Base-by-base conservation (phyloP, 2,329 filamentous ascomycete genomes). In the Fusarium pseudograminearum region DNA sequence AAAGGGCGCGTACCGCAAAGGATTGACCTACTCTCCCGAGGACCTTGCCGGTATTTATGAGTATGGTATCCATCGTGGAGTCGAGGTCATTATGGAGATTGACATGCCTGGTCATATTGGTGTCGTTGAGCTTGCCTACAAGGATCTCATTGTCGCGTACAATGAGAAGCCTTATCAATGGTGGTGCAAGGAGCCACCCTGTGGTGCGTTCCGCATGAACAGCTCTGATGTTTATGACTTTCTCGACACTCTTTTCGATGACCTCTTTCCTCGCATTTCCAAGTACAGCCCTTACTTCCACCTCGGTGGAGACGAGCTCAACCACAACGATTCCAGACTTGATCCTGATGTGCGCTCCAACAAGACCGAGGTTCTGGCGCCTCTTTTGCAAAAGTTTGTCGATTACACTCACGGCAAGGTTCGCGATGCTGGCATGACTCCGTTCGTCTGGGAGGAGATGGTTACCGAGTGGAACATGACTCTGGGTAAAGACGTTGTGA, bases 381-480 rank as follows among this genome's bases (percentile, higher is more conserved):
- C 93, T 3, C 84, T 96, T 24, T 85, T 97, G 77, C 93, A 97
- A 77, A 87, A 85, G 60, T 93, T 97, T 76, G 83, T 97, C 67
- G 87, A 92, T 77, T 85, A 86, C 69, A 89, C 90, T 73, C 91
- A 94, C 78, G 83, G 80, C 31, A 87, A 89, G 46, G 83, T 96
- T 41, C 83, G 88, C 46, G 80, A 85, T 44, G 83, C 86, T 8
- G 90, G 90, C 7, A 80, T 97, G 53, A 87, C 85, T 7, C 93
- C 93, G 0, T 82, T 97, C 24, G 92, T 94, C 2, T 97, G 94
- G 94, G 93, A 97, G 78, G 94, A 97, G 79, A 93, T 96, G 85
- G 83, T 93, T 2, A 82, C 92, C 12, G 84, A 89, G 26, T 97
- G 93, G 91, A 92, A 94, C 76, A 81, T 96, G 46, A 91, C 87